Base-by-base conservation (phyloP, 164 flowering plant genomes). In the Umbellularia californica region DNA sequence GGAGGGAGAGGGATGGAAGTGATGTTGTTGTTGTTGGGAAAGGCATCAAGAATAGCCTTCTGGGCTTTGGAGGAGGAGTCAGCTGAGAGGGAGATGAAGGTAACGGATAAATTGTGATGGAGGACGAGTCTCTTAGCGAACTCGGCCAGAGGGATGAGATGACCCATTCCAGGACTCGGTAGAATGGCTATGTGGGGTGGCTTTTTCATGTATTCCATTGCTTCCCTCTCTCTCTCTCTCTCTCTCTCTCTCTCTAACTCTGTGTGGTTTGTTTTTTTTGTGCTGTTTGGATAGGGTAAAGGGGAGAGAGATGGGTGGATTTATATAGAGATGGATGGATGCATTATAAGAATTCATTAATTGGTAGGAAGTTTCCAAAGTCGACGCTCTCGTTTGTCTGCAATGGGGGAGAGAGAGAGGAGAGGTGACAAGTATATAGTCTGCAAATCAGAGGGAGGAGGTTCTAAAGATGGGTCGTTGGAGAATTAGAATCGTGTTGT, bases 141-240 rank as follows among this genome's bases (percentile, higher is more conserved):
- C 76, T 83, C 83, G 2, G 58, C 58, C 9, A 85, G 72, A 25
- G 90, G 88, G 74, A 84, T 83, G 30, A 85, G 79, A 74, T 87
- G 88, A 28, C 90, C 87, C 80, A 85, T 81, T 0, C 88, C 85
- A 13, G 86, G 83, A 20, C 77, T 78, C 51, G 84, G 84, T 5
- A 82, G 58, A 58, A 82, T 62, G 19, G 68, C 69, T 65, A 82
- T 68, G 69, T 76, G 84, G 55, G 75, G 73, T 10, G 71, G n/a
- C 22, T 35, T 11, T 47, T 12, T 20, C 67, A 20, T 64, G 20
- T 66, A 50, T 30, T 27, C 22, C 69, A 66, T 30, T 14, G 22
- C 69, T 66, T 15, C 11, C 5, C 55, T 66, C 4, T 28, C 19
- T 25, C 35, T 63, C 3, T 12, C 11, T 24, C 68, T 65, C 22